Evolutionary conservation across 192 early-diverging fungal genomes (phyloP), one percentile per base, ranked within the genome.

Genomic region (Podila horticola): DNA sequence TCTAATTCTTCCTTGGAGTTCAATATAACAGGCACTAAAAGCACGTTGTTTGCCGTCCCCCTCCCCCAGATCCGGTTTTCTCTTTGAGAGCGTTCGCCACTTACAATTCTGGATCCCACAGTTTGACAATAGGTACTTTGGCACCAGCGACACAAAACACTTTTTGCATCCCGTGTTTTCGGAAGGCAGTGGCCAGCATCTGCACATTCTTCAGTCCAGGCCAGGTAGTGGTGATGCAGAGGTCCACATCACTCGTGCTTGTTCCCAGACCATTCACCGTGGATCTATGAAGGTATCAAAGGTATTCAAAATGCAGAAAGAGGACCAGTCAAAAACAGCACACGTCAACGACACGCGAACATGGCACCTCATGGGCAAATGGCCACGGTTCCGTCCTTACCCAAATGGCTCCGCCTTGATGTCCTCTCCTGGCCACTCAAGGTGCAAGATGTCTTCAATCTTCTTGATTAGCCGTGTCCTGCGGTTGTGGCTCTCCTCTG

Each of bases 71-170:
- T 17, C 2, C 41, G 41, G 15, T 45, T 45, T 45, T 45, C 0
- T 45, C 41, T 17, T 12, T 2, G 41, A 45, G 2, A 45, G 41
- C 41, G 41, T 45, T 45, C 11, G 12, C 41, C 3, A 86, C 89
- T 82, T 91, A 93, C 90, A 90, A 88, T 86, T 95, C 93, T 28
- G 92, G 93, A 75, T 99, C 97, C 88, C 92, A 93, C 41, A 96
- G 86, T 72, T 95, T 94, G 71, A 97, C 96, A 34, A 99, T 96
- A 0, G 96, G 97, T 7, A 99, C 97, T 58, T 94, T 94, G 15
- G 97, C 97, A 11, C 90, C 88, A 15, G 92, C 90, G 10, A 98
- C 91, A 36, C 92, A 94, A 41, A 88, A 88, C 26, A 94, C 88
- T 38, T 90, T 89, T 59, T 90, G 85, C 94, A 97, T 97, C 31